phyloP scores from a whole-genome alignment of 1,139 yeast genomes.

The Taphrina communis region DNA sequence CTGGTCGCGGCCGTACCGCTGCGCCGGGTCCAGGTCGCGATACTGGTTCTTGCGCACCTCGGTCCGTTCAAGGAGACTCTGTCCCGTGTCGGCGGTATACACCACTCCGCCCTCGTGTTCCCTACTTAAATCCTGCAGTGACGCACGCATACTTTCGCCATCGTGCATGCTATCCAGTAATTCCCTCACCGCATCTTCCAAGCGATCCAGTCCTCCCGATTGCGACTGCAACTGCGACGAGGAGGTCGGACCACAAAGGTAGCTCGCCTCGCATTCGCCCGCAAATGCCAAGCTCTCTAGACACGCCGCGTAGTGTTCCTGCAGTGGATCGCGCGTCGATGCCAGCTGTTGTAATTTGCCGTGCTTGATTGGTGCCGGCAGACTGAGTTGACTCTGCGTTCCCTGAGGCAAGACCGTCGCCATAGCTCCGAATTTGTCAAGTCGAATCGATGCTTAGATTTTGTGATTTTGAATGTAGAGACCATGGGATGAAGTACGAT shows the following conservation, averaged over 20 bases:
- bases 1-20: constrained; percentile 26
- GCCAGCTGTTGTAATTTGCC: not conserved
- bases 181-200: constrained; percentile 12
- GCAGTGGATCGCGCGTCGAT: not conserved
- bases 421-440: not conserved
- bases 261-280: constrained; percentile 23
- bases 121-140: not conserved
- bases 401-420: not conserved
- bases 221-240: not conserved
- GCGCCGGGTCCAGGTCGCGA: not conserved
- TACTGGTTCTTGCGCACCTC: constrained; percentile 20
- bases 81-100: not conserved
- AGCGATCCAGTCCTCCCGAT: not conserved
- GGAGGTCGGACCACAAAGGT: too few relatives aligned
- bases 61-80: constrained; percentile 13
- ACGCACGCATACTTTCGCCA: not conserved
- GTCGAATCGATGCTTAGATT: too few relatives aligned
- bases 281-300: constrained; percentile 3
- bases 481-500: not conserved
- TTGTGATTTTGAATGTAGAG: too few relatives aligned
- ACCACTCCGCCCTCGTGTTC: constrained; percentile 3
- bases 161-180: constrained; percentile 12
- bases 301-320: constrained; percentile 6
- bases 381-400: constrained; percentile 6
- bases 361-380: constrained; percentile 17